Conservation (phyloP, 345 rosid species). For the Heritiera fomes region DNA sequence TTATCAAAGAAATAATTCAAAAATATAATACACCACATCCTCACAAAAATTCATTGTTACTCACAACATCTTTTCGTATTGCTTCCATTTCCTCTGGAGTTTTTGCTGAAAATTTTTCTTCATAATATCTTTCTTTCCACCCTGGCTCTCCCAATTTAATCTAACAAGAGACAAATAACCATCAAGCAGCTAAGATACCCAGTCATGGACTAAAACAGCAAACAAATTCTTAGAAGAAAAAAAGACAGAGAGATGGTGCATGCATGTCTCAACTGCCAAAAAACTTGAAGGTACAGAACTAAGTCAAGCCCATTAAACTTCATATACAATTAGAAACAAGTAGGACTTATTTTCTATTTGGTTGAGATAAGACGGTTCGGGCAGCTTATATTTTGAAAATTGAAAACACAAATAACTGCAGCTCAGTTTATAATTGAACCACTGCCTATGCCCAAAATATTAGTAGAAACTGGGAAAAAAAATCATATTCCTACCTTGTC, state of each 20-base stretch:
- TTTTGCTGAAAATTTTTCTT: constrained; percentile 69
- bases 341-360: background rate
- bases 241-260: background rate
- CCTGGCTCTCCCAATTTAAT: constrained; percentile 77
- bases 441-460: background rate
- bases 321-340: background rate
- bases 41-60: background rate
- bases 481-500: constrained; percentile 58
- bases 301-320: background rate
- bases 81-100: constrained; percentile 68
- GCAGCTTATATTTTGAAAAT: background rate
- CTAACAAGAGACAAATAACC: background rate
- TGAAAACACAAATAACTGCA: background rate
- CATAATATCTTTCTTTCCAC: constrained; percentile 96
- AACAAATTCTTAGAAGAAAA: background rate
- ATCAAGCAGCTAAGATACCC: background rate
- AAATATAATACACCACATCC: background rate
- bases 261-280: background rate
- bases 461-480: background rate
- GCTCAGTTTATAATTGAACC: background rate
- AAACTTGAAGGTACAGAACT: background rate
- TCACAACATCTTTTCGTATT: constrained; percentile 75
- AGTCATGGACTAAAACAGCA: background rate
- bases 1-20: background rate
- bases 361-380: background rate